These are phyloP conservation scores for Kandelia obovata DNA, from an alignment of 345 rosid genomes.

Conservation along the genomic window DNA sequence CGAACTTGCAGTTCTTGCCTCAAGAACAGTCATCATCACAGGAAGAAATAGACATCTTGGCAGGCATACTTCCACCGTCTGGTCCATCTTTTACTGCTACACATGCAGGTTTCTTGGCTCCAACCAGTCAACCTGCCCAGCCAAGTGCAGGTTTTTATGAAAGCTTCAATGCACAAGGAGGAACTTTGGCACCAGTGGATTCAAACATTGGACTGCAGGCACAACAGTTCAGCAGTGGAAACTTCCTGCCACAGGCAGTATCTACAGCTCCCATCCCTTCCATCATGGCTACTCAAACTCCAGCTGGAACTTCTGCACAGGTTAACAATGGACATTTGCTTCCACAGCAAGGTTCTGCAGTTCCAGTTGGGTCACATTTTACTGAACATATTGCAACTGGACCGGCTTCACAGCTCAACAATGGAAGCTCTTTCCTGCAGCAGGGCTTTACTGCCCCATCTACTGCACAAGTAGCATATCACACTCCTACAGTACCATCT, in stretches of 20 bases:
- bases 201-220: slow-evolving; percentile 38
- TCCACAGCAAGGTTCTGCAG: slow-evolving; percentile 36
- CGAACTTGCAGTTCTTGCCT: slow-evolving; percentile 44
- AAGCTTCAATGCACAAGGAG: slow-evolving; percentile 35
- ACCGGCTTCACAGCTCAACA: slow-evolving; percentile 18
- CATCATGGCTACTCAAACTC: slow-evolving; percentile 19
- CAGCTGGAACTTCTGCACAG: slow-evolving; percentile 28
- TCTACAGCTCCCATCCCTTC: slow-evolving; percentile 12
- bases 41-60: slow-evolving; percentile 73
- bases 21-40: slow-evolving; percentile 53
- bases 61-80: slow-evolving; percentile 84
- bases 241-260: slow-evolving; percentile 28
- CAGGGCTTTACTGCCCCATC: slow-evolving; percentile 30
- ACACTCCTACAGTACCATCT: slow-evolving; percentile 33
- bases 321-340: slow-evolving; percentile 39
- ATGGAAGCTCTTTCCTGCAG: slow-evolving; percentile 19
- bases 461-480: slow-evolving; percentile 36
- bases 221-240: slow-evolving; percentile 31
- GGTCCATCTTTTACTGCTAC: slow-evolving; percentile 44
- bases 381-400: slow-evolving; percentile 20
- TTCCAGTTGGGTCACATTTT: slow-evolving; percentile 17
- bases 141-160: slow-evolving; percentile 22
- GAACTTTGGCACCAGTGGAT: slow-evolving; percentile 13
- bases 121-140: slow-evolving; percentile 40
- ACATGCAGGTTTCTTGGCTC: slow-evolving; percentile 40